Percentiles rank a stretch among this genome's conserved stretches.
These are phyloP conservation scores for Diddensiella santjacobensis DNA, from an alignment of 805 yeast genomes.

Conservation along the genomic window DNA sequence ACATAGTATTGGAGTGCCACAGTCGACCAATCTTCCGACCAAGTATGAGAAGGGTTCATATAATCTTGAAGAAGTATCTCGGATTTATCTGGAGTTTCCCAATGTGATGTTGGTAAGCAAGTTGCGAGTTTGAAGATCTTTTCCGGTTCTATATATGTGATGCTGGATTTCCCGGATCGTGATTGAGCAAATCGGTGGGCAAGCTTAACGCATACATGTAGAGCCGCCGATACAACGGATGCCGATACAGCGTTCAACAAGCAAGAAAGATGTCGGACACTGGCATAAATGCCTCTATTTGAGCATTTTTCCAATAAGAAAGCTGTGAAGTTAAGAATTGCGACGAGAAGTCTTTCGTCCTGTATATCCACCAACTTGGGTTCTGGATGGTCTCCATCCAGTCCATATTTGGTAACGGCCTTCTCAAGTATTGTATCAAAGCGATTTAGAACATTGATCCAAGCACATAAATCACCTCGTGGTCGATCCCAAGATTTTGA, in stretches of 20 bases:
- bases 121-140: conserved; percentile 52
- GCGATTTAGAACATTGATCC: conserved; percentile 73
- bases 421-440: conserved; percentile 64
- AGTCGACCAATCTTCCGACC: conserved; percentile 25
- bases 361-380: conserved; percentile 42
- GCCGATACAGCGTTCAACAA: conserved; percentile 59
- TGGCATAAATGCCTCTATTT: conserved; percentile 63
- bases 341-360: conserved; percentile 47
- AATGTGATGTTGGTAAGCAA: conserved; percentile 42
- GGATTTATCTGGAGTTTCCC: conserved; percentile 26
- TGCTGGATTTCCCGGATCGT: conserved; percentile 40
- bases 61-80: conserved; percentile 25
- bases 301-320: conserved; percentile 65
- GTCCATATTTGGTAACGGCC: conserved; percentile 50
- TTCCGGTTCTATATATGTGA: conserved; percentile 42
- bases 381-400: conserved; percentile 45
- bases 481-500: conserved; percentile 54
- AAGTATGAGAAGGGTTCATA: conserved; percentile 21
- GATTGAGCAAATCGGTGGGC: conserved; percentile 57
- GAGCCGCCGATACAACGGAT: conserved; percentile 53
- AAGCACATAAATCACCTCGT: conserved; percentile 64
- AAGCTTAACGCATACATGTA: conserved; percentile 56
- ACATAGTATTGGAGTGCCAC: conserved; percentile 29
- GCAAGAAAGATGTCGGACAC: conserved; percentile 55
- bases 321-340: conserved; percentile 59